phyloP scores from a whole-genome alignment of 495 filamentous ascomycete species.

The Lepidopterella palustris region DNA sequence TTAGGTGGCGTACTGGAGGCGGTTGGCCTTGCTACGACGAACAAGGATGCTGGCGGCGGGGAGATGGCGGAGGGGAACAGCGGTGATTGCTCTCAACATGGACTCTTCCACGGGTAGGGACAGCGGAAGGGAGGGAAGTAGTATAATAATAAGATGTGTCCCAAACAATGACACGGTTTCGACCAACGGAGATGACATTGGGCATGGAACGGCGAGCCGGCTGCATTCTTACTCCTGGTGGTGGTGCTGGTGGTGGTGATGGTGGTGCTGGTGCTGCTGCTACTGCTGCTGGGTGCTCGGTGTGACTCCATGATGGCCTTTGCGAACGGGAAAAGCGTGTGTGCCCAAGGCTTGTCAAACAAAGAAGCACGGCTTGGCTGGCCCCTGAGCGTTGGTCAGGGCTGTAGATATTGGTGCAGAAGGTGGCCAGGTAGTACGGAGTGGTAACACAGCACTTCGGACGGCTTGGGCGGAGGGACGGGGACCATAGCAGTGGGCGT shows the following conservation, averaged over 20 bases:
- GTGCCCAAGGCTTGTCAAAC: background rate
- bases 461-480: conserved; percentile 6
- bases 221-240: background rate
- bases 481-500: conserved; percentile 26
- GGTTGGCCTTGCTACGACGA: conserved; percentile 13
- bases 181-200: conserved; percentile 7
- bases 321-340: background rate
- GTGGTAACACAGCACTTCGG: background rate
- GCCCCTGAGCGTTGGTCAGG: background rate
- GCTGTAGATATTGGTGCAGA: background rate
- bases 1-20: conserved; percentile 28
- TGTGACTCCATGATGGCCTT: conserved; percentile 1
- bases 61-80: conserved; percentile 20
- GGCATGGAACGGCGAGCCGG: conserved; percentile 14
- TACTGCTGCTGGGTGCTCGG: too few relatives aligned
- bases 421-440: too few relatives aligned
- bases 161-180: conserved; percentile 5
- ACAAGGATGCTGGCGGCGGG: conserved; percentile 28
- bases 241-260: too few relatives aligned
- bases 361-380: background rate
- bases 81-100: conserved; percentile 27
- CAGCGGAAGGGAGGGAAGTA: conserved; percentile 17
- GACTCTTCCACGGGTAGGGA: conserved; percentile 20
- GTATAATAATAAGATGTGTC: conserved; percentile 10
- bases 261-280: too few relatives aligned